phyloP scores from a whole-genome alignment of 169 alveolate genomes.

The Toxoplasma gondii region DNA sequence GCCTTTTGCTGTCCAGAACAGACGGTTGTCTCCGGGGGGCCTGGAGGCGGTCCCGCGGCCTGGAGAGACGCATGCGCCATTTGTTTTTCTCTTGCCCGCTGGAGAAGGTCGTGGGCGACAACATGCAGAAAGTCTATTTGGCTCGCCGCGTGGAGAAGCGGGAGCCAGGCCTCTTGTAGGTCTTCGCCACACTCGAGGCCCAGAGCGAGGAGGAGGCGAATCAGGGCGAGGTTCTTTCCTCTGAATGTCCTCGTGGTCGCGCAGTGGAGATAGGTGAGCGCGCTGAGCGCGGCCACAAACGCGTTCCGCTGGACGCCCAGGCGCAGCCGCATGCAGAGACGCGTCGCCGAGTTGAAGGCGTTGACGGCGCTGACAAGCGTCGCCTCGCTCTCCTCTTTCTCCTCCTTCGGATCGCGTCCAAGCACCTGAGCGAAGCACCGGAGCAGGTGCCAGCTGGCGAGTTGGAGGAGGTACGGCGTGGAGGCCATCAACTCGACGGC shows the following conservation, averaged over 20 bases:
- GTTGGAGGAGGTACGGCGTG: neutral
- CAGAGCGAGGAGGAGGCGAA: neutral
- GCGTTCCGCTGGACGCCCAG: neutral
- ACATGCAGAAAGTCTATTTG: neutral
- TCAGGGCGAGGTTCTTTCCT: neutral
- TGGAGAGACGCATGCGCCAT: too few relatives aligned
- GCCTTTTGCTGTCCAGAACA: too few relatives aligned
- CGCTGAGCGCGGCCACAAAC: neutral
- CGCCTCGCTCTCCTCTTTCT: neutral
- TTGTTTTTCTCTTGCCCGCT: neutral
- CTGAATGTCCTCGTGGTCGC: neutral
- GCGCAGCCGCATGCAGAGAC: neutral
- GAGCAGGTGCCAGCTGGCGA: neutral
- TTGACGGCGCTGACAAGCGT: neutral
- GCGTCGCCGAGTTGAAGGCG: neutral
- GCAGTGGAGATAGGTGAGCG: neutral
- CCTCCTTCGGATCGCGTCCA: neutral
- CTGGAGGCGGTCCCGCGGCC: too few relatives aligned
- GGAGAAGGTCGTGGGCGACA: conserved; percentile 1
- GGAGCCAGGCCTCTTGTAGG: conserved; percentile 40
- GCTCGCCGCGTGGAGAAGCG: conserved; percentile 4
- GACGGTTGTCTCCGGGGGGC: too few relatives aligned
- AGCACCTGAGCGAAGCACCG: neutral
- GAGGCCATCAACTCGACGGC: neutral
- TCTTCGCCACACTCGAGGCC: conserved; percentile 18